Conservation (phyloP, 78 protist species). For the Dictyostelium firmibasis region DNA sequence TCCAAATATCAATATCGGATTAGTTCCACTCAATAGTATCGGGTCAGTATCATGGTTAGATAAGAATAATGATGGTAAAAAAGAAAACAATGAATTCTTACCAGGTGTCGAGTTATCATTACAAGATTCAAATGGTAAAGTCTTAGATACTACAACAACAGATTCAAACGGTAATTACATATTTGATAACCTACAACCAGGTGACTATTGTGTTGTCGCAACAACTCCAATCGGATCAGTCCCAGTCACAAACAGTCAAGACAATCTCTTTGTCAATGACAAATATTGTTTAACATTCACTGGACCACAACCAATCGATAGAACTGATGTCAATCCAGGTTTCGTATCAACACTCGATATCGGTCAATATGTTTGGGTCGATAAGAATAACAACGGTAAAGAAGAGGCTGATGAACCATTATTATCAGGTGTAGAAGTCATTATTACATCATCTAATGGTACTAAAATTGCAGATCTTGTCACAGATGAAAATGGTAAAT, state of each 20-base stretch:
- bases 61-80: background rate
- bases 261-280: background rate
- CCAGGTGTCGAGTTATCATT: background rate
- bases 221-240: background rate
- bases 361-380: conserved; percentile 13
- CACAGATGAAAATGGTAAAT: conserved; percentile 11
- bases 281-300: background rate
- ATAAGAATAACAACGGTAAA: background rate
- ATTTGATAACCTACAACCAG: background rate
- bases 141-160: background rate
- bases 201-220: background rate
- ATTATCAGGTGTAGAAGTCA: background rate
- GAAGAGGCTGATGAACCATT: conserved; percentile 15
- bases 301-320: background rate
- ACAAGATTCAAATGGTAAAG: background rate
- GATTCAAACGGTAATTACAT: background rate
- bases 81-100: conserved; percentile 6
- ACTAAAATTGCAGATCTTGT: background rate
- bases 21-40: background rate
- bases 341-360: background rate
- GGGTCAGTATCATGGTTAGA: conserved; percentile 5
- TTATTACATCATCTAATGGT: background rate
- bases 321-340: conserved; percentile 11
- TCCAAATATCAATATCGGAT: conserved; percentile 2
- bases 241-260: background rate